phyloP scores from a whole-genome alignment of 2,329 filamentous ascomycete genomes.

The Pseudogymnoascus pannorum region DNA sequence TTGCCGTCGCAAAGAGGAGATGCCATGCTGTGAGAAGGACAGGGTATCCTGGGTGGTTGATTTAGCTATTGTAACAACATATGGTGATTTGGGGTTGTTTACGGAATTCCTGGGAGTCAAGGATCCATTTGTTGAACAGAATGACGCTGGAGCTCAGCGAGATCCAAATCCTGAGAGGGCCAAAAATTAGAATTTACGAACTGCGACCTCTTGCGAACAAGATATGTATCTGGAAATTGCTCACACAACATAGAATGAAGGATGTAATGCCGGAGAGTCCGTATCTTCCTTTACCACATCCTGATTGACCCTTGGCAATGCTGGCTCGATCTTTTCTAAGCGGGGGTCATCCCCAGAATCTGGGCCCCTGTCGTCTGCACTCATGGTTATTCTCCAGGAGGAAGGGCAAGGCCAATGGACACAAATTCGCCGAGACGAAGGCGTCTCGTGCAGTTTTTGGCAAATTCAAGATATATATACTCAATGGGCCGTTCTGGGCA shows the following conservation, averaged over 20 bases:
- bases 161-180: constrained; percentile 70
- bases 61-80: constrained; percentile 24
- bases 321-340: constrained; percentile 65
- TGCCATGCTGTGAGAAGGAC: constrained; percentile 95
- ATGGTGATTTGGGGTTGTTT: constrained; percentile 33
- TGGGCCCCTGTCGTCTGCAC: constrained; percentile 71
- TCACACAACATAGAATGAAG: constrained; percentile 73
- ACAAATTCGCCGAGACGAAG: not conserved
- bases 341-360: constrained; percentile 61
- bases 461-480: not conserved
- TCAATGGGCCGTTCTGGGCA: constrained; percentile 15
- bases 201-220: constrained; percentile 20
- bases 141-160: constrained; percentile 88
- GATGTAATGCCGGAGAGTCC: constrained; percentile 37
- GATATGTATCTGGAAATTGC: constrained; percentile 37
- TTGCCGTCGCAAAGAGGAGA: constrained; percentile 82
- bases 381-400: constrained; percentile 42
- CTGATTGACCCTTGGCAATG: constrained; percentile 77
- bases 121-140: constrained; percentile 98
- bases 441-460: not conserved
- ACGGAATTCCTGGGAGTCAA: constrained; percentile 80
- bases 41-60: constrained; percentile 48
- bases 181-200: constrained; percentile 11
- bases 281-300: constrained; percentile 32
- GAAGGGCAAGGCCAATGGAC: constrained; percentile 17